A percentile compares a stretch with the other conserved stretches of the same genome.
Conservation (phyloP, 2,329 filamentous ascomycete species). For the Colletotrichum sp. region DNA sequence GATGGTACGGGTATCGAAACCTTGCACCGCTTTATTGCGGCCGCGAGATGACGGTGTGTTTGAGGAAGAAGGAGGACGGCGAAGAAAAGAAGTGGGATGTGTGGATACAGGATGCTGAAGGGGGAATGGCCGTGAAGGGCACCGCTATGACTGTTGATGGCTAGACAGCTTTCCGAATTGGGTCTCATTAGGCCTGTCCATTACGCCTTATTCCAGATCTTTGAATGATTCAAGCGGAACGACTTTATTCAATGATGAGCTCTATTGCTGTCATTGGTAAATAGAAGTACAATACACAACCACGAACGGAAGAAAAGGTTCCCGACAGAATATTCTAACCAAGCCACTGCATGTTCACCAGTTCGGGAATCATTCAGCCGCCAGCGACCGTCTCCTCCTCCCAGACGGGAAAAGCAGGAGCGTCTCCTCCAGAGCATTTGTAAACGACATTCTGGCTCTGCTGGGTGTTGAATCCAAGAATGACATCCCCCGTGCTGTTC, state of each 20-base stretch:
- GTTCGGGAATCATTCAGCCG: neutral
- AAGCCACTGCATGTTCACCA: neutral
- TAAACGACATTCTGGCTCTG: neutral
- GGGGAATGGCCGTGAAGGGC: constrained; percentile 69
- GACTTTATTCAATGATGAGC: neutral
- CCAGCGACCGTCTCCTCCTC: neutral
- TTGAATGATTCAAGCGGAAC: neutral
- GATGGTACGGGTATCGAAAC: constrained; percentile 77
- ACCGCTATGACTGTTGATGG: constrained; percentile 31
- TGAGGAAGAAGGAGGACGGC: constrained; percentile 50
- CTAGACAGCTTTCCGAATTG: neutral
- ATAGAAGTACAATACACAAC: neutral
- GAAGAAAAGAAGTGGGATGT: constrained; percentile 57
- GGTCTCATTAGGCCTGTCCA: neutral
- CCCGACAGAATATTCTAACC: neutral
- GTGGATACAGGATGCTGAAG: constrained; percentile 68
- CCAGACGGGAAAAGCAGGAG: neutral
- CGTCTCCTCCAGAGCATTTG: neutral
- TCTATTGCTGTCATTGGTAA: neutral
- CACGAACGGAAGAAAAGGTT: neutral
- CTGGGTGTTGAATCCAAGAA: neutral
- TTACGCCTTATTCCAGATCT: neutral
- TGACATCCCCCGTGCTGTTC: neutral
- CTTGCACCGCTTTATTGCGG: constrained; percentile 79
- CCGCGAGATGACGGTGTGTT: constrained; percentile 74